These are phyloP conservation scores for Yamadazyma tumulicola DNA, from an alignment of 805 yeast genomes.

Conservation along the genomic window DNA sequence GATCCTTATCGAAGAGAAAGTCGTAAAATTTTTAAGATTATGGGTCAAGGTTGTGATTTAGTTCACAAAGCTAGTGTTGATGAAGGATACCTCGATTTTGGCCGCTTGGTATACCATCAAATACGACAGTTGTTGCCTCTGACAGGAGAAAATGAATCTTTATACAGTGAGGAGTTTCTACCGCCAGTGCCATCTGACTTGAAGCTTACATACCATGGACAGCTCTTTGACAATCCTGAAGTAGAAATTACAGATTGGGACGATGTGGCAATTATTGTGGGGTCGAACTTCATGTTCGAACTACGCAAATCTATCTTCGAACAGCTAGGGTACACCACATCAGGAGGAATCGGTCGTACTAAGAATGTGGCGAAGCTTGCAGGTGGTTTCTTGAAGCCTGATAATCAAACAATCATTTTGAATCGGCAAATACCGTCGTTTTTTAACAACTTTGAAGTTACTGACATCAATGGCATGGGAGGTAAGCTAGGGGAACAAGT, in stretches of 20 bases:
- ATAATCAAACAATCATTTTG: constrained; percentile 74
- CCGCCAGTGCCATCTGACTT: constrained; percentile 42
- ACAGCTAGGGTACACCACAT: constrained; percentile 75
- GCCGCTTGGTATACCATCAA: constrained; percentile 51
- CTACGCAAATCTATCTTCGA: constrained; percentile 51
- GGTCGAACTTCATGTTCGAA: constrained; percentile 53
- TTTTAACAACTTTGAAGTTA: constrained; percentile 56
- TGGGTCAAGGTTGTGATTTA: constrained; percentile 56
- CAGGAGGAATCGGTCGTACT: constrained; percentile 79
- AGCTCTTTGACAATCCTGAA: constrained; percentile 14
- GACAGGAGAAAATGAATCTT: constrained; percentile 15
- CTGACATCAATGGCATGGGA: constrained; percentile 87
- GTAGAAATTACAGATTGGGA: constrained; percentile 56
- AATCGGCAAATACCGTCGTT: constrained; percentile 48
- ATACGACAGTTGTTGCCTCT: constrained; percentile 48
- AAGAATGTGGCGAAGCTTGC: constrained; percentile 84
- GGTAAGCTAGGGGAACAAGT: constrained; percentile 77
- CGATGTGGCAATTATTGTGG: constrained; percentile 67
- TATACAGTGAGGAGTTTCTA: constrained; percentile 4
- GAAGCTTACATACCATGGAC: constrained; percentile 29
- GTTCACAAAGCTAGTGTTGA: constrained; percentile 96
- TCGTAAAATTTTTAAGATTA: constrained; percentile 66
- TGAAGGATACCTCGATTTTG: constrained; percentile 85
- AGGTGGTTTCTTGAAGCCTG: constrained; percentile 80
- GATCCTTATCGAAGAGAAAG: constrained; percentile 92